phyloP scores from a whole-genome alignment of 345 rosid species.

The Rhodamnia rubescens region DNA sequence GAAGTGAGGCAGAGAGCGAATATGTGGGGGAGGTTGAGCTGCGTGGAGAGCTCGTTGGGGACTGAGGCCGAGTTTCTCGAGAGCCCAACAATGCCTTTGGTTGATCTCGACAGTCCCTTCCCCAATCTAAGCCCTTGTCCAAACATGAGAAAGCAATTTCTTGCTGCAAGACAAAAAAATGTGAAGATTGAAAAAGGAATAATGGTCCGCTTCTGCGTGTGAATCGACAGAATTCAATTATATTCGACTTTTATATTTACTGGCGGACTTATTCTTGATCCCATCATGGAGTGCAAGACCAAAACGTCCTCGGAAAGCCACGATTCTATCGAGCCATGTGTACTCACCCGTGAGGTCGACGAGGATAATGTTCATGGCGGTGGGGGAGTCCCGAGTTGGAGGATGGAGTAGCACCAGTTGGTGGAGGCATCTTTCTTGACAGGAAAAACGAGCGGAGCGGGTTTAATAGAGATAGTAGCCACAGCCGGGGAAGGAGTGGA shows the following conservation, averaged over 20 bases:
- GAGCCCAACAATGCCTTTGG: conserved; percentile 13
- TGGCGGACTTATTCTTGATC: not conserved
- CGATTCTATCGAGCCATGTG: conserved; percentile 22
- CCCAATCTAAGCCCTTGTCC: not conserved
- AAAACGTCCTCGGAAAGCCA: conserved; percentile 18
- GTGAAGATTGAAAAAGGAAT: too few species aligned
- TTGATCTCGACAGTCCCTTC: conserved; percentile 8
- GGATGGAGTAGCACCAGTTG: conserved; percentile 29
- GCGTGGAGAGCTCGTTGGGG: conserved; percentile 3
- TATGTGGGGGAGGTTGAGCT: conserved; percentile 6
- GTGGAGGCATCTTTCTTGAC: conserved; percentile 25
- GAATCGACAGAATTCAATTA: not conserved
- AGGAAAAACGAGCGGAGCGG: conserved; percentile 15
- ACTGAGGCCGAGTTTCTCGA: conserved; percentile 3
- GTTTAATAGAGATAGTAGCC: not conserved
- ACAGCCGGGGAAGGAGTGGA: too few species aligned
- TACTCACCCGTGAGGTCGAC: conserved; percentile 28
- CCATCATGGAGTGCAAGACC: conserved; percentile 9
- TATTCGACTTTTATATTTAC: not conserved
- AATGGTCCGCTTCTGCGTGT: too few species aligned
- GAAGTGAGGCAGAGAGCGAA: conserved; percentile 19
- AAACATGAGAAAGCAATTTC: not conserved
- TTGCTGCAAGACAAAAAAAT: too few species aligned
- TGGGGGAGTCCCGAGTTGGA: conserved; percentile 15
- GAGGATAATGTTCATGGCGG: not conserved